A percentile compares a stretch with the other conserved stretches of the same genome.
Conservation (phyloP, 2,329 filamentous ascomycete genomes). For the Elsinoe batatas region DNA sequence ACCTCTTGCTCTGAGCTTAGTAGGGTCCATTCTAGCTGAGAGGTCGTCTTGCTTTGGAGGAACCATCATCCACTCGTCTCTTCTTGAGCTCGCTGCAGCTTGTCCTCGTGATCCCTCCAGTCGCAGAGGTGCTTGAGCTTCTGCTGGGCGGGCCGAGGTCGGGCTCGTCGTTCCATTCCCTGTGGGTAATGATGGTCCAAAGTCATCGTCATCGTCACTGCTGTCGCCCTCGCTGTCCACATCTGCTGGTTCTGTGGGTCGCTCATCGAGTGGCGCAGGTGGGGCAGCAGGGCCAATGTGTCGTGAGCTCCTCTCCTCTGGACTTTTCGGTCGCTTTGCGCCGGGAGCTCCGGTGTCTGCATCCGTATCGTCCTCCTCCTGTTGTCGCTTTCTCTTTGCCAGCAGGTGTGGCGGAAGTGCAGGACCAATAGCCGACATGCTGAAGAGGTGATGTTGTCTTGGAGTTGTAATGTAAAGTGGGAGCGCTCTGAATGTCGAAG, state of each 20-base stretch:
- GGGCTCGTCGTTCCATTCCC: constrained; percentile 11
- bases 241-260: constrained; percentile 31
- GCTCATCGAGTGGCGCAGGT: constrained; percentile 39
- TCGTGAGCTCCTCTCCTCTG: constrained; percentile 42
- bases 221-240: constrained; percentile 23
- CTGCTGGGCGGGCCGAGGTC: constrained; percentile 16
- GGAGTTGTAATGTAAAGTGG: not conserved
- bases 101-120: not conserved
- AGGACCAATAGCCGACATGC: constrained; percentile 61
- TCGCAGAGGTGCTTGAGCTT: constrained; percentile 5
- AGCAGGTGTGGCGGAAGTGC: constrained; percentile 57
- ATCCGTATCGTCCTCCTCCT: constrained; percentile 31
- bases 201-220: constrained; percentile 34
- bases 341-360: constrained; percentile 30
- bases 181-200: constrained; percentile 36
- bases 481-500: constrained; percentile 14
- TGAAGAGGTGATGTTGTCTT: constrained; percentile 10
- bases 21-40: constrained; percentile 62
- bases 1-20: constrained; percentile 69
- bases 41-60: constrained; percentile 41
- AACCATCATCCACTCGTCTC: constrained; percentile 59
- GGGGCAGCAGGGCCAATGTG: constrained; percentile 48
- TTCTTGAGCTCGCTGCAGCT: constrained; percentile 37
- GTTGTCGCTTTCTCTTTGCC: constrained; percentile 41
- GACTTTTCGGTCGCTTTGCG: constrained; percentile 27